A percentile compares a stretch with the other conserved stretches of the same genome.
Evolutionary conservation across 305 asterid species (phyloP).

Genomic region (Rubia peregrina): DNA sequence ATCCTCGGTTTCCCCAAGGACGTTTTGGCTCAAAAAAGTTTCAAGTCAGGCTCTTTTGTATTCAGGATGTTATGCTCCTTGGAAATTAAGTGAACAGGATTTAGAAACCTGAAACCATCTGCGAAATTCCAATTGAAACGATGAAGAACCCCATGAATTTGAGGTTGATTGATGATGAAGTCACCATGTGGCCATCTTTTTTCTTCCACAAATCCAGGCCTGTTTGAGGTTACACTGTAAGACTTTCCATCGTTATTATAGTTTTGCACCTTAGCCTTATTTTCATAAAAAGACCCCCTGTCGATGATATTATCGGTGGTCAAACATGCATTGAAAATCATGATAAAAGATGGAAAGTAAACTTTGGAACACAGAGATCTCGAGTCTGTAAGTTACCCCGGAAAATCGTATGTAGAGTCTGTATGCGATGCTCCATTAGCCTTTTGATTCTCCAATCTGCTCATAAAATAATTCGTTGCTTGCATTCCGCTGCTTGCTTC

Average conservation of each 20-base stretch:
- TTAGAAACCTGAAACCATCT: conserved; percentile 6
- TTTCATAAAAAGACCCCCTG: conserved; percentile 34
- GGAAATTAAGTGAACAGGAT: background rate
- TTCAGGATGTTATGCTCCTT: conserved; percentile 25
- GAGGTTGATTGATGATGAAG: conserved; percentile 9
- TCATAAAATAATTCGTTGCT: conserved; percentile 34
- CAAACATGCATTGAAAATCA: too few relatives aligned
- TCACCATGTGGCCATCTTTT: conserved; percentile 14
- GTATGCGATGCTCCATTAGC: background rate
- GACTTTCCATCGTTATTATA: background rate
- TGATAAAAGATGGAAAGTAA: too few relatives aligned
- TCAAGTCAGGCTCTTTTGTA: conserved; percentile 47
- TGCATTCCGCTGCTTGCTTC: conserved; percentile 36
- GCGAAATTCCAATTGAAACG: conserved; percentile 12
- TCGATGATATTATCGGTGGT: too few relatives aligned
- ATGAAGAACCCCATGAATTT: conserved; percentile 8
- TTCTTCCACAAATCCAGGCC: conserved; percentile 14
- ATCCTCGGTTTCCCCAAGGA: conserved; percentile 32
- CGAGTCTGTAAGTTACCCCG: conserved; percentile 32
- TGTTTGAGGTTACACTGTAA: background rate
- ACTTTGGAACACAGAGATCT: too few relatives aligned
- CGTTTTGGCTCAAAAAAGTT: conserved; percentile 45
- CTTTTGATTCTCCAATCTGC: conserved; percentile 14
- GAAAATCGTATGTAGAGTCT: conserved; percentile 19
- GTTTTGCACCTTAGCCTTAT: background rate